These are phyloP conservation scores for Yamadazyma songkhlaensis DNA, from an alignment of 1,139 yeast genomes.

Conservation along the genomic window DNA sequence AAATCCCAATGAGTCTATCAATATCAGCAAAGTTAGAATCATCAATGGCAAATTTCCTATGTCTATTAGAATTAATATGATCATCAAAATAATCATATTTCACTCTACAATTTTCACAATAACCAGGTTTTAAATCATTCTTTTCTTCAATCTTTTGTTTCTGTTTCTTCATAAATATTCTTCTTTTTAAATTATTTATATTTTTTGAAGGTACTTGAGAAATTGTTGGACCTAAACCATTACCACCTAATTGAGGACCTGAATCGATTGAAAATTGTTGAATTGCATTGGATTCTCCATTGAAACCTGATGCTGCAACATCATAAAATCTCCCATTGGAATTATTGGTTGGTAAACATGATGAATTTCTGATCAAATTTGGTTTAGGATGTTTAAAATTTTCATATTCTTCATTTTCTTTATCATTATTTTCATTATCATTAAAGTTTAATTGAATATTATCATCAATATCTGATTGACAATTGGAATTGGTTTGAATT, in stretches of 20 bases:
- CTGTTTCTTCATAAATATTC: constrained; percentile 44
- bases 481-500: constrained; percentile 13
- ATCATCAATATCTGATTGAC: constrained; percentile 2
- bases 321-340: constrained; percentile 51
- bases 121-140: constrained; percentile 54
- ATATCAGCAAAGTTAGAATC: constrained; percentile 71
- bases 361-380: constrained; percentile 26
- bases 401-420: constrained; percentile 7
- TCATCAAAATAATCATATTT: constrained; percentile 78
- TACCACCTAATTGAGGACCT: constrained; percentile 37
- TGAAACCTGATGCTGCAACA: constrained; percentile 78
- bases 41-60: constrained; percentile 76
- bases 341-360: constrained; percentile 27
- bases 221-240: constrained; percentile 67
- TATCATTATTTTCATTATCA: constrained; percentile 1
- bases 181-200: constrained; percentile 55
- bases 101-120: constrained; percentile 92
- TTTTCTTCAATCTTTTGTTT: constrained; percentile 39
- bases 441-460: neutral
- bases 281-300: constrained; percentile 53
- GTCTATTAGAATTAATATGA: constrained; percentile 70
- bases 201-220: constrained; percentile 71
- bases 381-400: constrained; percentile 25
- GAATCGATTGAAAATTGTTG: constrained; percentile 46
- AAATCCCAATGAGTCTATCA: constrained; percentile 59